These are phyloP conservation scores for Quercus tomentella DNA, from an alignment of 331 rosid species.

Conservation along the genomic window DNA sequence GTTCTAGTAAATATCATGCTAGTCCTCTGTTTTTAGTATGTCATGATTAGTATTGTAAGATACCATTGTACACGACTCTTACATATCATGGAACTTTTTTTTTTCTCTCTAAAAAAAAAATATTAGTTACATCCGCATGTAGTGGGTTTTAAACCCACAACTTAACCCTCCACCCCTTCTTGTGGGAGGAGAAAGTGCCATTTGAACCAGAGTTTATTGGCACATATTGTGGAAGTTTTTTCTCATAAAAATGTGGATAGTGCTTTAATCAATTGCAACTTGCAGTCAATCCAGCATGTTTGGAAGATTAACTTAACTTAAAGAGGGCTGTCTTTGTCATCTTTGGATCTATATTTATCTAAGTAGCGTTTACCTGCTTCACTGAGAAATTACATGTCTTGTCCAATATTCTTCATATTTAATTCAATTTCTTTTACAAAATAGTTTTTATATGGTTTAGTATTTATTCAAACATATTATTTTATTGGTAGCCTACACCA, in stretches of 20 bases:
- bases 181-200: no score
- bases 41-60: not conserved
- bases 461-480: constrained; percentile 20
- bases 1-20: not conserved
- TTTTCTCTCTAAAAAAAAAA: no score
- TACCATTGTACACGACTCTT: not conserved
- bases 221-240: no score
- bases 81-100: not conserved
- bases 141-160: no score
- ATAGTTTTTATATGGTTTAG: not conserved
- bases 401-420: not conserved
- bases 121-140: no score
- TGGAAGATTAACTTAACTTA: not conserved
- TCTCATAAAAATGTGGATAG: no score
- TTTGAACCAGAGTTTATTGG: no score
- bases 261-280: not conserved
- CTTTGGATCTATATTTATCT: not conserved
- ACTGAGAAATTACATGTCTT: no score
- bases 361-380: not conserved
- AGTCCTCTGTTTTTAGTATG: not conserved
- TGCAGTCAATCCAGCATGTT: not conserved
- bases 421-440: not conserved
- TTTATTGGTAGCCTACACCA: constrained; percentile 61
- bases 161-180: no score
- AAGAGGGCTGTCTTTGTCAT: not conserved